Evolutionary conservation across 140 eudicot genomes (phyloP).

Genomic region (Stevia rebaudiana): DNA sequence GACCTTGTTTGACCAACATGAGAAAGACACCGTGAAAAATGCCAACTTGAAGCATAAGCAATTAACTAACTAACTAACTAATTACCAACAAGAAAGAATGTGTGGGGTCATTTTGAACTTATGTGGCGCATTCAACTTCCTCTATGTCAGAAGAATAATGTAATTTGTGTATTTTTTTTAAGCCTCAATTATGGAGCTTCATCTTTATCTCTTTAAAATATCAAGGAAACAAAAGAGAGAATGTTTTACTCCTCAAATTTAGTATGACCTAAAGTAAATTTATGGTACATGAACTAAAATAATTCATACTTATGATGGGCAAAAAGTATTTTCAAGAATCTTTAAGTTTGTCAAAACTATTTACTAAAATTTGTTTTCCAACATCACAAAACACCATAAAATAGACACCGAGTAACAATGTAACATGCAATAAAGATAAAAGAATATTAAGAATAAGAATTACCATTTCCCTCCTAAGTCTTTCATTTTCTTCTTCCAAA

Average conservation of each 20-base stretch:
- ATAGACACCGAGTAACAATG: not conserved
- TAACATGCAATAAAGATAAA: not conserved
- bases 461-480: conserved; percentile 68
- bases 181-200: not conserved
- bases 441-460: not conserved
- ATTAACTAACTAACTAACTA: not conserved
- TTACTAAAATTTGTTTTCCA: not conserved
- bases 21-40: conserved; percentile 4
- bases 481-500: conserved; percentile 65
- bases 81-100: not conserved
- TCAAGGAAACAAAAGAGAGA: not conserved
- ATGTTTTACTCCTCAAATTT: not conserved
- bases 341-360: not conserved
- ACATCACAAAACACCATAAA: not conserved
- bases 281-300: not conserved
- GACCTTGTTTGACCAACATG: conserved; percentile 3
- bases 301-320: not conserved
- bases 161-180: not conserved
- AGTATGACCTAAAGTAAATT: not conserved
- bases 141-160: not conserved
- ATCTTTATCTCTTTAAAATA: not conserved
- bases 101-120: not conserved
- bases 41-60: not conserved
- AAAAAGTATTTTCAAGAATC: not conserved
- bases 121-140: not conserved